phyloP scores from a whole-genome alignment of 1,139 yeast genomes.

The Suhomyces kunorum region DNA sequence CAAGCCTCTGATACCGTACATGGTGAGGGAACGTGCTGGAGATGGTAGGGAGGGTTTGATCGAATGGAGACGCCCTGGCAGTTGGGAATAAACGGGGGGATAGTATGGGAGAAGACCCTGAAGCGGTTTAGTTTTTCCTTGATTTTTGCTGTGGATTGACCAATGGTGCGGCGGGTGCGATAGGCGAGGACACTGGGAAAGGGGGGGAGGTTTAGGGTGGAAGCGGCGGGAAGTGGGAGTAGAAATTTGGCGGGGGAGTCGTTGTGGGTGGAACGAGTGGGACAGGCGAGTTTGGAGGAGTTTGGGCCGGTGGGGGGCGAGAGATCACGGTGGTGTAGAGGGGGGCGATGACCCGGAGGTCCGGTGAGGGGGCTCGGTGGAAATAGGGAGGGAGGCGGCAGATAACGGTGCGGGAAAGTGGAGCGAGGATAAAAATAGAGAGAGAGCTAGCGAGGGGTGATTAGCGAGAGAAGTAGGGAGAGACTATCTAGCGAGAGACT shows the following conservation, averaged over 20 bases:
- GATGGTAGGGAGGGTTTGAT: background rate
- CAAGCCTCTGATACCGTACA: constrained; percentile 10
- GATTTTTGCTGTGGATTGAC: constrained; percentile 6
- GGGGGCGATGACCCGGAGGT: background rate
- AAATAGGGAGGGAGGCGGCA: background rate
- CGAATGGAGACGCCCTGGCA: background rate
- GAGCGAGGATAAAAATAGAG: background rate
- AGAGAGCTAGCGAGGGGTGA: background rate
- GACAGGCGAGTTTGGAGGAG: background rate
- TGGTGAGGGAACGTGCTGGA: constrained; percentile 1
- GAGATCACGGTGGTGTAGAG: background rate
- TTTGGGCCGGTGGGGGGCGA: background rate
- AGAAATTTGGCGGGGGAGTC: background rate
- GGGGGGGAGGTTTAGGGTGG: background rate
- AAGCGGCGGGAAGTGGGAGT: background rate
- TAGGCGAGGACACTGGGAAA: background rate
- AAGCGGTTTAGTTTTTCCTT: constrained; percentile 4
- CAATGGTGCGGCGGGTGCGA: constrained; percentile 7
- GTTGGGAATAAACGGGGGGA: constrained; percentile 1
- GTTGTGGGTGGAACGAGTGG: background rate
- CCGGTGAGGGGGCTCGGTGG: background rate
- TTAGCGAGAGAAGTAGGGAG: background rate
- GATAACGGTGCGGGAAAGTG: background rate
- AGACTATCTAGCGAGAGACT: background rate
- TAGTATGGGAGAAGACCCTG: constrained; percentile 5